Evolutionary conservation across 2,329 filamentous ascomycete species (phyloP), one percentile per base, ranked within the genome.

Genomic region (Hymenotorrendiella dingleyae): DNA sequence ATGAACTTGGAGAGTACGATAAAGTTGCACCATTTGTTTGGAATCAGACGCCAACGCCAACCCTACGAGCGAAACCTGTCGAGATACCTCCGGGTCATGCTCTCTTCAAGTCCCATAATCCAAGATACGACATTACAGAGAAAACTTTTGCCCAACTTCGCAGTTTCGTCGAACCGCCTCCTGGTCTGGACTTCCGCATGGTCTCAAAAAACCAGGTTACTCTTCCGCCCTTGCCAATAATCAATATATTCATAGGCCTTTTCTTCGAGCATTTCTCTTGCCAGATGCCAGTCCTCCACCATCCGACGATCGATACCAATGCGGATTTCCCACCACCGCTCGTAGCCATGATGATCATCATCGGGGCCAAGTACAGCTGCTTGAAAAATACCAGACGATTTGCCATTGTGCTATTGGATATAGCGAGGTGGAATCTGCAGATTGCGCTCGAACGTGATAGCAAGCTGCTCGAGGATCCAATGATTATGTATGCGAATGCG

Each of bases 241-340:
- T 54, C 8, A 57, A 57, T 27, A 40, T 57, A 9, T 53, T 57
- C 20, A 57, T 57, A 14, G 43, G 45, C 2, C 38, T 57, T 8
- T 57, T 54, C 44, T 57, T 57, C 36, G 35, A 54, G 29, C 41
- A 49, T 22, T 56, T 54, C 28, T 54, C 52, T 12, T 45, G 42
- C n/a, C 54, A 57, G 33, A 54, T 53, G 42, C 54, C 54, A 6
- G 52, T 56, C 3, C 41, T 57, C 6, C 54, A 57, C 36, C 50
- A 54, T 39, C 28, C 52, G 9, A 57, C 54, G 4, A 43, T 57
- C 9, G 48, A 54, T 29, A 48, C 43, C 8, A 51, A 57, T 23
- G 30, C 40, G 6, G 52, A 54, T 36, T 39, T 57, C 2, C 52
- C 54, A 11, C 41, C 53, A 10, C 47, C 54, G n/a, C 35, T 57